These are phyloP conservation scores for Candida argentea DNA, from an alignment of 805 yeast genomes.

Conservation along the genomic window DNA sequence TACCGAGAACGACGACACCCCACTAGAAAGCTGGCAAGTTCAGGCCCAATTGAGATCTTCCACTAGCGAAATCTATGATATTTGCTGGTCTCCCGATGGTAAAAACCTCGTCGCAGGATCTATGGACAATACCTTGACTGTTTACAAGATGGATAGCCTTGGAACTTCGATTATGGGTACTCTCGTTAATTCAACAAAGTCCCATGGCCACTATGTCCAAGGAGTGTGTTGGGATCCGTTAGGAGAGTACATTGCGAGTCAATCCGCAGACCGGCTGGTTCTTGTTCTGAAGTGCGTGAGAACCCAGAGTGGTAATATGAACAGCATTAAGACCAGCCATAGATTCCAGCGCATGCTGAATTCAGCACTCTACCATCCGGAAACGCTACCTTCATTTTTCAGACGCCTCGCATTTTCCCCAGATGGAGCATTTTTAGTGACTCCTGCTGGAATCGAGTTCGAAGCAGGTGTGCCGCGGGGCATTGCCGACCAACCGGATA, in stretches of 20 bases:
- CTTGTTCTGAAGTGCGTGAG: constrained; percentile 39
- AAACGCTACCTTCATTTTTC: constrained; percentile 83
- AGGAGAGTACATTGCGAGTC: constrained; percentile 69
- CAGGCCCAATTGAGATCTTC: constrained; percentile 47
- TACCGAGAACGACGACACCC: constrained; percentile 35
- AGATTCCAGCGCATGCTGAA: constrained; percentile 8
- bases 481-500: constrained; percentile 6
- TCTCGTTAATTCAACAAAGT: constrained; percentile 37
- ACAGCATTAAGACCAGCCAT: constrained; percentile 3
- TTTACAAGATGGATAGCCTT: constrained; percentile 38
- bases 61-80: constrained; percentile 77
- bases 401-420: constrained; percentile 81
- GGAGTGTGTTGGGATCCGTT: constrained; percentile 95
- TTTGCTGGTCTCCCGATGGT: constrained; percentile 88
- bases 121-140: constrained; percentile 76
- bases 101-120: constrained; percentile 75
- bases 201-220: constrained; percentile 85
- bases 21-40: constrained; percentile 66
- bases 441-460: constrained; percentile 28
- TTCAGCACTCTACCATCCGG: constrained; percentile 58
- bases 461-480: too few relatives aligned
- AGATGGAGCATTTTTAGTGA: constrained; percentile 71
- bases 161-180: constrained; percentile 2
- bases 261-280: constrained; percentile 81
- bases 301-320: not conserved